Evolutionary conservation across 208 protist species (phyloP), one percentile per base, ranked within the genome.

Genomic region (Trypanosomatidae sp.): DNA sequence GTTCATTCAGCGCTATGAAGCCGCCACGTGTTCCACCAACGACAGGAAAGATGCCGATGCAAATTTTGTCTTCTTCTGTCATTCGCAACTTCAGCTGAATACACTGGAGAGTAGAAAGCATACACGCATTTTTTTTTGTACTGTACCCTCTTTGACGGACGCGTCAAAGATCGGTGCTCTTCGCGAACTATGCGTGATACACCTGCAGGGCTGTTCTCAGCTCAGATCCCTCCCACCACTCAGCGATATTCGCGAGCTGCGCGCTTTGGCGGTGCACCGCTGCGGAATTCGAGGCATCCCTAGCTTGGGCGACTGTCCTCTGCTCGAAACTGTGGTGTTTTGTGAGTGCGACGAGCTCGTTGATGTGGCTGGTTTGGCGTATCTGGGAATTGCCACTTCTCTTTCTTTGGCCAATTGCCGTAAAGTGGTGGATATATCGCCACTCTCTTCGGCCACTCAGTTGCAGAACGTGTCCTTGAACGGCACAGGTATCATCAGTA

Each of bases 171-270:
- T 67, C 0, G 2, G 47, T 52, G 28, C 28, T 6, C 28, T 67
- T 13, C 39, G 1, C 0, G 1, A 12, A 22, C 70, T 74, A 28
- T 49, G 60, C 13, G 30, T 60, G 10, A 30, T 74, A 13, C 70
- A 74, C 49, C 36, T 66, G 9, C 44, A 74, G 36, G 60, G 28
- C 47, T 74, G 60, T 49, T 60, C 49, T n/a, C 60, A 59, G 62
- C 60, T 74, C 0, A 55, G 36, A 15, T 49, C 43, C 17, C 36
- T 74, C 22, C 70, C 60, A 13, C 30, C 49, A 4, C 70, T 74
- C 36, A 9, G 7, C 33, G 30, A 39, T 12, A 19, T 28, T 5
- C 33, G 9, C 19, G 33, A 59, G 6, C 60, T 74, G 10, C 44
- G 25, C 36, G 33, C 47, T 19, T 13, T 74, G 28, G 60, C 67